Evolutionary conservation across 495 filamentous ascomycete genomes (phyloP), one percentile per base, ranked within the genome.

Genomic region (Saxophila tyrrhenica): DNA sequence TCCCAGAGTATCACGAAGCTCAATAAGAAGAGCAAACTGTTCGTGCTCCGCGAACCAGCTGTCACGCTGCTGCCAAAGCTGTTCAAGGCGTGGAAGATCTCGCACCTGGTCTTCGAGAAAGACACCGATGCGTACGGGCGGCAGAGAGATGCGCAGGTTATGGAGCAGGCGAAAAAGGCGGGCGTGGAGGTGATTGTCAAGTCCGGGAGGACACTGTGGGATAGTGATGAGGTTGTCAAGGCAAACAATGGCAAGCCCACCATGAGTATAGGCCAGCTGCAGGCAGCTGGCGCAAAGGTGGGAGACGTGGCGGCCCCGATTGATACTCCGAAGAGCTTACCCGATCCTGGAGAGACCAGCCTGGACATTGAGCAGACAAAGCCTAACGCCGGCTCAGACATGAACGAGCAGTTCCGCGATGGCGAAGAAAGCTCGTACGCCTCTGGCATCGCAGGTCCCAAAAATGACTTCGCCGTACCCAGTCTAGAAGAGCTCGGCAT

Each of bases 51-150:
- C 15, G 83, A 86, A 71, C 80, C 76, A 1, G 82, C 83, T 2
- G 79, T 80, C 61, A 83, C 79, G 0, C 66, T 85, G 0, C 69
- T 86, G 11, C 77, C 78, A 1, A 85, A 85, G 59, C 67, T 86
- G 0, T 84, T 84, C 72, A 77, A 78, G 60, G 70, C 73, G 39
- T 86, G 82, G 83, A 75, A 74, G 19, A 76, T 84, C 23, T 80
- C 80, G 0, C 83, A 86, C 69, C 65, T 86, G 2, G 83, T 85
- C 0, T 87, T 86, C 59, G 83, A 86, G 63, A 83, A 81, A 58
- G 83, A 87, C 55, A 84, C 81, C 1, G 84, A 86, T 67, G 72
- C 80, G 0, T 86, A 86, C 63, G 83, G 77, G 2, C 69, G 74
- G 10, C 72, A 79, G 16, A 64, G 83, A 35, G 83, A 87, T 65